Percentiles rank a stretch among this genome's conserved stretches.
These are phyloP conservation scores for Botrytis paeoniae DNA, from an alignment of 2,329 filamentous ascomycete species.

Conservation along the genomic window DNA sequence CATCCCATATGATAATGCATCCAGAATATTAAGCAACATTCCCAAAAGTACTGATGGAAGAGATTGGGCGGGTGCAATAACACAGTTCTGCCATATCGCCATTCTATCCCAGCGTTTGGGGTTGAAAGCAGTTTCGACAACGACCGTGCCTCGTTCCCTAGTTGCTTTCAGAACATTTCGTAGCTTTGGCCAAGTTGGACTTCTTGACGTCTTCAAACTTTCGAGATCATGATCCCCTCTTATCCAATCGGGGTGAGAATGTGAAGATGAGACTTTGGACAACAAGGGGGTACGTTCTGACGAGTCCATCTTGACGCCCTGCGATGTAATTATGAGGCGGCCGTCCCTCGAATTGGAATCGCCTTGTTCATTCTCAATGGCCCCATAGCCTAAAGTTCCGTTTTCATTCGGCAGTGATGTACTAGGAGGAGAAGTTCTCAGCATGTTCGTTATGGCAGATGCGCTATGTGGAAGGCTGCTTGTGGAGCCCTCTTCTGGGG, in stretches of 20 bases:
- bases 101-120: conserved; percentile 71
- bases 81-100: conserved; percentile 59
- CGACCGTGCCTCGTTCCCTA: conserved; percentile 25
- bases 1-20: conserved; percentile 87
- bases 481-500: conserved; percentile 42
- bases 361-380: conserved; percentile 17
- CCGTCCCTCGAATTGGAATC: conserved; percentile 21
- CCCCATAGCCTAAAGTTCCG: conserved; percentile 12
- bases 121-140: conserved; percentile 44
- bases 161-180: conserved; percentile 30
- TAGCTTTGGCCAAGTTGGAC: conserved; percentile 34
- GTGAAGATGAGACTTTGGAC: conserved; percentile 23
- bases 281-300: conserved; percentile 37
- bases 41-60: conserved; percentile 87
- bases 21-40: conserved; percentile 84
- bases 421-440: conserved; percentile 41
- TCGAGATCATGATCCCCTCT: conserved; percentile 36
- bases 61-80: conserved; percentile 67
- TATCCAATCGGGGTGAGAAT: conserved; percentile 35
- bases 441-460: conserved; percentile 50
- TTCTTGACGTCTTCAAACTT: conserved; percentile 27
- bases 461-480: conserved; percentile 39
- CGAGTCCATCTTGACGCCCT: conserved; percentile 29
- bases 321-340: conserved; percentile 29
- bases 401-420: conserved; percentile 25